Evolutionary conservation across 768 basidiomycete genomes (phyloP).

Genomic region (Russula emetica): DNA sequence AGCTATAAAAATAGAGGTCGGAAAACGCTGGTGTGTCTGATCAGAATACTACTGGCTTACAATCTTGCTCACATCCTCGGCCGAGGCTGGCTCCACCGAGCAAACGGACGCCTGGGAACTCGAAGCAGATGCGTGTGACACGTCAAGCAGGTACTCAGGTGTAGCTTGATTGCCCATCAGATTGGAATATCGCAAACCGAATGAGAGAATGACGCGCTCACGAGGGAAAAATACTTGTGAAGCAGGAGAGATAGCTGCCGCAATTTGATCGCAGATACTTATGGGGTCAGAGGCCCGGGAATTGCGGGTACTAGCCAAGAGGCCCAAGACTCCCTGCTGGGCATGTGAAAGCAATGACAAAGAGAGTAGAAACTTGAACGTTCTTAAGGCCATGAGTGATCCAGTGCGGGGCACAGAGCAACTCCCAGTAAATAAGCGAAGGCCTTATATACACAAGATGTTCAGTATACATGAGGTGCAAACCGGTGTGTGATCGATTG

Average conservation of each 20-base stretch:
- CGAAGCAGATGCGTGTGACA: constrained; percentile 3
- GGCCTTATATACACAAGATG: background rate
- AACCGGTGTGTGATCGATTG: no score
- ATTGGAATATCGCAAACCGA: background rate
- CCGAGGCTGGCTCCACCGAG: constrained; percentile 26
- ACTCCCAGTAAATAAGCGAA: background rate
- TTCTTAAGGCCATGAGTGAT: background rate
- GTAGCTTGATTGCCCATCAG: constrained; percentile 8
- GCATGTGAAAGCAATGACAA: background rate
- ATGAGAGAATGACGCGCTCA: background rate
- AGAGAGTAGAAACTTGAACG: background rate
- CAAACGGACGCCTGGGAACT: constrained; percentile 16
- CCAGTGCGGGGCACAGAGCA: background rate
- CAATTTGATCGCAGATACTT: background rate
- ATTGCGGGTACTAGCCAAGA: no score
- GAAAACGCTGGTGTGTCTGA: constrained; percentile 8
- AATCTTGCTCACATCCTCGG: constrained; percentile 23
- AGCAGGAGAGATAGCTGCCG: background rate
- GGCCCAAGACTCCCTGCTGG: background rate
- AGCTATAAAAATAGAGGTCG: background rate
- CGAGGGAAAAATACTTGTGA: constrained; percentile 10
- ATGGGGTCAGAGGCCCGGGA: background rate
- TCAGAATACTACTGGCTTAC: constrained; percentile 6
- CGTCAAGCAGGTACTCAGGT: constrained; percentile 13
- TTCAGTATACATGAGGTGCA: no score